phyloP scores from a whole-genome alignment of 1,139 yeast species.

The Protomyces lactucae-debilis region DNA sequence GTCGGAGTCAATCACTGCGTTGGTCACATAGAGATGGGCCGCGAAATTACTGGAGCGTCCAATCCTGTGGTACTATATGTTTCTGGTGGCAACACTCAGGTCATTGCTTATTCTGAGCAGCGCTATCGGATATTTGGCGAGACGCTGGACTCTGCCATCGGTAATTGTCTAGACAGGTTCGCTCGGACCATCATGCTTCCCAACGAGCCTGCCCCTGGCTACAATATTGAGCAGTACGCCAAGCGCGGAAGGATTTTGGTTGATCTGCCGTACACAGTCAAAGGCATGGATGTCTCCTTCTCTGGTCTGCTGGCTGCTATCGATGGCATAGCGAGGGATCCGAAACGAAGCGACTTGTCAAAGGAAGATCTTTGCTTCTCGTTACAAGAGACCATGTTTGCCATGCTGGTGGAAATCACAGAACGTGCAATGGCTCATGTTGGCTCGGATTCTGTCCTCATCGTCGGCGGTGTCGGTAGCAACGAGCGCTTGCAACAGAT shows the following conservation, averaged over 20 bases:
- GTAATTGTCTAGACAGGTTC: slow-evolving; percentile 92
- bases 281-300: slow-evolving; percentile 98
- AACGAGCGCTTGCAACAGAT: slow-evolving; percentile 85
- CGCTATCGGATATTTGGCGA: slow-evolving; percentile 89
- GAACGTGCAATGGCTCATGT: slow-evolving; percentile 99
- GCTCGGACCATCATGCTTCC: slow-evolving; percentile 85
- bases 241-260: slow-evolving; percentile 65
- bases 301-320: slow-evolving; percentile 86
- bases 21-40: slow-evolving; percentile 98
- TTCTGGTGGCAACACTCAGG: slow-evolving; percentile 97
- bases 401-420: slow-evolving; percentile 96
- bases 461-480: slow-evolving; percentile 98
- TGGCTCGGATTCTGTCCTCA: slow-evolving; percentile 76
- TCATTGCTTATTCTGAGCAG: slow-evolving; percentile 91
- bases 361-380: slow-evolving; percentile 89
- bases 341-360: slow-evolving; percentile 50
- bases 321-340: slow-evolving; percentile 69
- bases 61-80: slow-evolving; percentile 95
- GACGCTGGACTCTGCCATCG: slow-evolving; percentile 93
- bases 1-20: slow-evolving; percentile 96
- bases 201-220: slow-evolving; percentile 95
- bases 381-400: slow-evolving; percentile 82
- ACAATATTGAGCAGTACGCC: slow-evolving; percentile 92
- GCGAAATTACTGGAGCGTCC: slow-evolving; percentile 91
- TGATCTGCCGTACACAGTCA: slow-evolving; percentile 86